Base-by-base conservation (phyloP, 257 asterid species). In the Solanum tarijense region DNA sequence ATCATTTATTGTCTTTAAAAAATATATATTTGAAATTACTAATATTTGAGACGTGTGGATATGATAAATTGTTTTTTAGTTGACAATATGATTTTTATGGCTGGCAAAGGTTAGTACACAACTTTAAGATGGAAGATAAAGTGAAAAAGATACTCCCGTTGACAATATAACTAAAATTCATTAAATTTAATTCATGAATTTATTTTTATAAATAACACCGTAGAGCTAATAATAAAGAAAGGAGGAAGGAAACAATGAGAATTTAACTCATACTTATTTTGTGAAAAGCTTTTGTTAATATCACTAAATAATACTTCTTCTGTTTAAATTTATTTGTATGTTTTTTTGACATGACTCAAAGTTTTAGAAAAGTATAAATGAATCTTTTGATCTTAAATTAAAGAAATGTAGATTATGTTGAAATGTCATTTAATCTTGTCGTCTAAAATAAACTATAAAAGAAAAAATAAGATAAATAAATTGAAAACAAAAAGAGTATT, bases 301-400 rank as follows among this genome's bases (percentile, higher is more conserved):
- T n/a, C 16, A 62, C 7, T n/a, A n/a, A 23, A 52, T 2, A 52
- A 52, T 20, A 52, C n/a, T 18, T 18, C 1, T 52, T 9, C 0
- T 9, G 2, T 10, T 9, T 21, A 1, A 60, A 60, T 60, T 60
- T 60, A 4, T 60, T 60, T 23, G 6, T 60, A 4, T 60, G 5
- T 11, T 65, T 10, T 23, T n/a, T n/a, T n/a, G 1, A n/a, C 13
- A 2, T 65, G 3, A 23, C 1, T 2, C 3, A n/a, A n/a, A 21
- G 5, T 62, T 62, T 62, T n/a, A 10, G 1, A n/a, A n/a, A 10
- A n/a, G 16, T n/a, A 23, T n/a, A 10, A 23, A 23, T 7, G 8
- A 21, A 10, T n/a, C 1, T 10, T 65, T 0, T 2, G 0, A 12
- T n/a, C 1, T 65, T n/a, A 65, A 10, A n/a, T 0, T n/a, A 65